phyloP scores from a whole-genome alignment of 1,284 basidiomycete genomes.

The Entoloma clypeatum region DNA sequence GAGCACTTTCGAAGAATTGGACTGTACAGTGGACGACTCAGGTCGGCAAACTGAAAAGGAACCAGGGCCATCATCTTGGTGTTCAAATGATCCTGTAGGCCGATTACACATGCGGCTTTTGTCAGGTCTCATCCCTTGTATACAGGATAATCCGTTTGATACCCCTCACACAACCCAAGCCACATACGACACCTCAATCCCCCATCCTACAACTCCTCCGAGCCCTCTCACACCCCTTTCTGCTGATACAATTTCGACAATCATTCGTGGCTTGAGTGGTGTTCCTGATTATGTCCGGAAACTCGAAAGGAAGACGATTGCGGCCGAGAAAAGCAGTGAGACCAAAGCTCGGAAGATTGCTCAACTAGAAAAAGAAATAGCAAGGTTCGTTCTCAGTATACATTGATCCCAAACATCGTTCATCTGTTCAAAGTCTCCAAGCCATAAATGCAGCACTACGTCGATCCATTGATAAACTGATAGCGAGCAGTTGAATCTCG shows the following conservation, averaged over 20 bases:
- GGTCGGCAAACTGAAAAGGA: background rate
- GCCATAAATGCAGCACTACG: too few species aligned
- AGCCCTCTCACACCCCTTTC: conserved; percentile 7
- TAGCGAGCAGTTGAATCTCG: too few species aligned
- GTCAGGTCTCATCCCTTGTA: background rate
- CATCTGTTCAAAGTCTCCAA: too few species aligned
- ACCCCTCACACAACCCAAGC: conserved; percentile 7
- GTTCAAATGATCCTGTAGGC: conserved; percentile 12
- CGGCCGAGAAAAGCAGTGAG: conserved; percentile 34
- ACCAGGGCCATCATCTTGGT: conserved; percentile 6
- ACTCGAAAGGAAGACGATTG: conserved; percentile 37
- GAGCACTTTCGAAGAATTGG: conserved; percentile 2
- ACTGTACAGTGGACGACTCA: background rate
- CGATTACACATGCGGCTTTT: background rate
- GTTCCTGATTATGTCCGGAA: conserved; percentile 35
- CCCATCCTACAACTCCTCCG: conserved; percentile 5
- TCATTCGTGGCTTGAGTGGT: conserved; percentile 17
- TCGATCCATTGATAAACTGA: too few species aligned
- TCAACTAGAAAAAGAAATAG: conserved; percentile 31
- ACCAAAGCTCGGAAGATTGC: conserved; percentile 37
- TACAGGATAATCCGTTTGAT: conserved; percentile 14
- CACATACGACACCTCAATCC: conserved; percentile 6
- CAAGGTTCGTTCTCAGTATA: conserved; percentile 14
- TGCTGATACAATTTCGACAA: conserved; percentile 20
- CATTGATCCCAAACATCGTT: too few species aligned